Evolutionary conservation across 306 rosid species (phyloP).

Genomic region (Corylus avellana): DNA sequence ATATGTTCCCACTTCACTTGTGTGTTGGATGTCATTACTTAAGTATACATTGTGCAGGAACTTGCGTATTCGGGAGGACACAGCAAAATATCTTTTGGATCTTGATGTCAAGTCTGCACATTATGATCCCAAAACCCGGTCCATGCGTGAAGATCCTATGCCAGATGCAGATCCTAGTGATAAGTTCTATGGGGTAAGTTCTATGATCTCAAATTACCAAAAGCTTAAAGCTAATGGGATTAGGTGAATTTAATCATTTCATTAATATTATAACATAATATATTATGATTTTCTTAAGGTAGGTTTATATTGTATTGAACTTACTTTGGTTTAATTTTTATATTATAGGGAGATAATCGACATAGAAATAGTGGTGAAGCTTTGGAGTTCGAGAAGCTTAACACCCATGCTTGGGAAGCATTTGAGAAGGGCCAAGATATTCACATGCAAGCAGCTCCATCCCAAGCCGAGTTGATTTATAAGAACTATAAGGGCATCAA

Average conservation of each 20-base stretch:
- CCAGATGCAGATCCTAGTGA: slow-evolving; percentile 77
- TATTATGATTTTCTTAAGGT: background rate
- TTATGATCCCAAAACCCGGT: slow-evolving; percentile 62
- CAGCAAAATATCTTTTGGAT: slow-evolving; percentile 62
- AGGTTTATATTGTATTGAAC: background rate
- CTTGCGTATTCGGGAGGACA: slow-evolving; percentile 61
- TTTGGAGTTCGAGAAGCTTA: slow-evolving; percentile 57
- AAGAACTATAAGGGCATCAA: slow-evolving; percentile 57
- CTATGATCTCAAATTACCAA: too few relatives aligned
- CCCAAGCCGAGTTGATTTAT: slow-evolving; percentile 64
- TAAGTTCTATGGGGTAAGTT: slow-evolving; percentile 52
- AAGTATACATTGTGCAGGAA: slow-evolving; percentile 37
- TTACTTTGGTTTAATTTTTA: background rate
- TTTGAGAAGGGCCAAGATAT: slow-evolving; percentile 68
- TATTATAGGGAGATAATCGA: slow-evolving; percentile 50
- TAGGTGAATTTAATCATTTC: too few relatives aligned
- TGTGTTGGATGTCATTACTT: slow-evolving; percentile 5
- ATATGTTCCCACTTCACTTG: background rate
- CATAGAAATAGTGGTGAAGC: slow-evolving; percentile 61
- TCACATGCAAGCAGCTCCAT: slow-evolving; percentile 71
- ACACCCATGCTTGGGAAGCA: slow-evolving; percentile 61
- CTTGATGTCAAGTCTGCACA: slow-evolving; percentile 59
- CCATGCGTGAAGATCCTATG: slow-evolving; percentile 77
- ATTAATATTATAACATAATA: too few relatives aligned
- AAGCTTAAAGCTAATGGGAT: too few relatives aligned